Conservation (phyloP, 2,329 filamentous ascomycete genomes). For the Monosporascus sp. region DNA sequence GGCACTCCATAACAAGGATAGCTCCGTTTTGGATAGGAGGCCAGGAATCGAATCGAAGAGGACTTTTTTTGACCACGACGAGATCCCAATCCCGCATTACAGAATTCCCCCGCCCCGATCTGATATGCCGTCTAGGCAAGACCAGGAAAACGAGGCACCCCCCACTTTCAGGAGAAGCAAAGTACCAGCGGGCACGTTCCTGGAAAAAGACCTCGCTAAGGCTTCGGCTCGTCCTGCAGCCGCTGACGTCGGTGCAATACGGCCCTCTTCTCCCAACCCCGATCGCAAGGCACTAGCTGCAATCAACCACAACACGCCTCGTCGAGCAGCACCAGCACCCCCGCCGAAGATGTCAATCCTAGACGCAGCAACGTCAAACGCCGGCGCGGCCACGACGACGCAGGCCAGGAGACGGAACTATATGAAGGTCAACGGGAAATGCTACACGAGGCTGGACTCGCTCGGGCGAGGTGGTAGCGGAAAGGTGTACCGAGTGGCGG, state of each 20-base stretch:
- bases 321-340: slow-evolving; percentile 70
- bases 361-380: slow-evolving; percentile 81
- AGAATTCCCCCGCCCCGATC: slow-evolving; percentile 50
- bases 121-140: slow-evolving; percentile 57
- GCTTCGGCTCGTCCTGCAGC: slow-evolving; percentile 45
- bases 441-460: slow-evolving; percentile 83
- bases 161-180: slow-evolving; percentile 62
- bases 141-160: slow-evolving; percentile 81
- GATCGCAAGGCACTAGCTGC: slow-evolving; percentile 50
- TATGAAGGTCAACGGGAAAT: slow-evolving; percentile 83
- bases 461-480: slow-evolving; percentile 90
- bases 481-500: slow-evolving; percentile 93
- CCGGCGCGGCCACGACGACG: slow-evolving; percentile 70
- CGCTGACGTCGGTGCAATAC: slow-evolving; percentile 33
- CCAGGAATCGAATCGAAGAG: slow-evolving; percentile 8
- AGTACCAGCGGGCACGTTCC: slow-evolving; percentile 44
- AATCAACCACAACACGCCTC: slow-evolving; percentile 64
- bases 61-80: slow-evolving; percentile 29
- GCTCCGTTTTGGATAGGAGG: slow-evolving; percentile 16
- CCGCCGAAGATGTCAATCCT: slow-evolving; percentile 95
- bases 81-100: slow-evolving; percentile 46
- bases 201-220: slow-evolving; percentile 51
- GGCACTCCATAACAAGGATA: slow-evolving; percentile 34
- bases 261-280: slow-evolving; percentile 46
- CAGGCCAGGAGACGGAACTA: slow-evolving; percentile 76